Evolutionary conservation across 2,329 filamentous ascomycete species (phyloP).

Genomic region (Aspergillus viridinutans): DNA sequence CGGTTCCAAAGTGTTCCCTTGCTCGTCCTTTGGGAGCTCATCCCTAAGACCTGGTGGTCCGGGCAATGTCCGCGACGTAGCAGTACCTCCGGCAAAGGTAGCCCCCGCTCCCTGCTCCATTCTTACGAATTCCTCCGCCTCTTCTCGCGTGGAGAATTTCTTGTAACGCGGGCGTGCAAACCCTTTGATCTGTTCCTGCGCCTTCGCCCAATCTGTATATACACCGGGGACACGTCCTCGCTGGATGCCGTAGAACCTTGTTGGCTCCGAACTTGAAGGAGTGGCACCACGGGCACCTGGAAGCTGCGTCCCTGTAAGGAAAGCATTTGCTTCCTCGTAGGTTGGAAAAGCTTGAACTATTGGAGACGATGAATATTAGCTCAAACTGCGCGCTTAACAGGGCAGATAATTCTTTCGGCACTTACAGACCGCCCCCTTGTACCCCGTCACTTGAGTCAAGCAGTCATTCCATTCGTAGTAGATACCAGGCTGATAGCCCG

Average conservation of each 20-base stretch:
- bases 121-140: constrained; percentile 73
- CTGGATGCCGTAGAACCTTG: constrained; percentile 59
- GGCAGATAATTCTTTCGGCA: constrained; percentile 18
- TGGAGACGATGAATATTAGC: background rate
- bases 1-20: constrained; percentile 45
- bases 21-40: constrained; percentile 41
- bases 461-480: constrained; percentile 63
- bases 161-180: constrained; percentile 66
- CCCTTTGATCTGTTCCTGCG: constrained; percentile 68
- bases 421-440: constrained; percentile 66
- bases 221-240: constrained; percentile 57
- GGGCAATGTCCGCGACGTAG: constrained; percentile 30
- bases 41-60: constrained; percentile 36
- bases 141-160: constrained; percentile 62
- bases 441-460: constrained; percentile 58
- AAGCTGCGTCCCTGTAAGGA: constrained; percentile 60
- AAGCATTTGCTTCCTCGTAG: constrained; percentile 72
- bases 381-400: background rate
- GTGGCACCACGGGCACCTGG: constrained; percentile 31
- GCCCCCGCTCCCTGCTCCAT: constrained; percentile 31
- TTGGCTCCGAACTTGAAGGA: constrained; percentile 32
- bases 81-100: constrained; percentile 24
- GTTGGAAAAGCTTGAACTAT: constrained; percentile 76
- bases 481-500: constrained; percentile 57
- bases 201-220: constrained; percentile 65